These are phyloP conservation scores for Rugonectria rugulosa DNA, from an alignment of 2,329 filamentous ascomycete species.

Conservation along the genomic window DNA sequence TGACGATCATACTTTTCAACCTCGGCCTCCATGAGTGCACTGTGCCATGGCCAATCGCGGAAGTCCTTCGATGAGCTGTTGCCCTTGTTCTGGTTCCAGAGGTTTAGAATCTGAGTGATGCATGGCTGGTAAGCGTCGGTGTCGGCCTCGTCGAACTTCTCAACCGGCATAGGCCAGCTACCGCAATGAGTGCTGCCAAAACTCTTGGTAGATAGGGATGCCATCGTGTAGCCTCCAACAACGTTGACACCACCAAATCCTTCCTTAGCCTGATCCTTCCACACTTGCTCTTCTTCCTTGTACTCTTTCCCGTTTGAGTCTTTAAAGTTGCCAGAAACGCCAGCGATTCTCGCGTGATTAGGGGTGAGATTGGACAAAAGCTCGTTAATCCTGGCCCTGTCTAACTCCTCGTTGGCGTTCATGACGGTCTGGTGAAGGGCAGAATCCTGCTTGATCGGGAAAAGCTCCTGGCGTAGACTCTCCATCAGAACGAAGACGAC, in stretches of 20 bases:
- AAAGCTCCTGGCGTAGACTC: constrained; percentile 54
- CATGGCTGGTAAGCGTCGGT: constrained; percentile 55
- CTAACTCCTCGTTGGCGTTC: constrained; percentile 39
- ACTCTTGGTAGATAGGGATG: constrained; percentile 55
- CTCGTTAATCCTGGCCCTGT: constrained; percentile 41
- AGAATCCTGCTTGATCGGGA: constrained; percentile 51
- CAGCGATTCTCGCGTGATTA: constrained; percentile 33
- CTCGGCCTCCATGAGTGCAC: constrained; percentile 45
- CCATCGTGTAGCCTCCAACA: constrained; percentile 49
- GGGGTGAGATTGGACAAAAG: constrained; percentile 35
- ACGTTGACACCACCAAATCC: constrained; percentile 50
- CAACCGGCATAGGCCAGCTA: constrained; percentile 50
- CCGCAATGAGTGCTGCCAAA: constrained; percentile 52
- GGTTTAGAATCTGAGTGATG: constrained; percentile 49
- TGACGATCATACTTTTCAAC: constrained; percentile 47
- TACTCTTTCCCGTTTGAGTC: constrained; percentile 36
- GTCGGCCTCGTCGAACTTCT: constrained; percentile 52
- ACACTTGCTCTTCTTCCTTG: constrained; percentile 39
- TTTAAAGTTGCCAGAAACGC: constrained; percentile 28
- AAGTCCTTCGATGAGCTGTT: constrained; percentile 33
- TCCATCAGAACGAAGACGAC: constrained; percentile 54
- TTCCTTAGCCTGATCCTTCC: constrained; percentile 30
- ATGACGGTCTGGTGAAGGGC: constrained; percentile 46
- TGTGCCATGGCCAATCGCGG: constrained; percentile 42
- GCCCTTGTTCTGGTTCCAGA: constrained; percentile 42